Conservation (phyloP, 331 rosid genomes). For the Saraca asoca region DNA sequence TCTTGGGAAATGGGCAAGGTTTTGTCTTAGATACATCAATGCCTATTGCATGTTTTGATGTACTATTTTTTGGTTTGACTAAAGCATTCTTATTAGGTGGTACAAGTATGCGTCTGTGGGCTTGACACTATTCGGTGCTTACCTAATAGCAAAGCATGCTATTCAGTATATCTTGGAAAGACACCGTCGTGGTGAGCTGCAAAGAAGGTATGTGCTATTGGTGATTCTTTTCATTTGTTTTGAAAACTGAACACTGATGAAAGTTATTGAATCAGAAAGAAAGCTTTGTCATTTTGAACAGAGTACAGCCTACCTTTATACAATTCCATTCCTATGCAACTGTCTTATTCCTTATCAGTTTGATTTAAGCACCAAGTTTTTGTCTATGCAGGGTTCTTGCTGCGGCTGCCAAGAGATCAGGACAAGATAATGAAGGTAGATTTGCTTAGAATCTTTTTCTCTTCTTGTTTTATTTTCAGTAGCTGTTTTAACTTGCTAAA, state of each 20-base stretch:
- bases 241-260: slow-evolving; percentile 26
- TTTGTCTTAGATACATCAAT: slow-evolving; percentile 30
- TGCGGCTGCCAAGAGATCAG: slow-evolving; percentile 84
- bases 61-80: slow-evolving; percentile 33
- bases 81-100: slow-evolving; percentile 59
- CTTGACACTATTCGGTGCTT: slow-evolving; percentile 73
- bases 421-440: slow-evolving; percentile 72
- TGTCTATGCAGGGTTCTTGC: slow-evolving; percentile 82
- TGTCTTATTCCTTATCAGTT: slow-evolving; percentile 26
- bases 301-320: slow-evolving; percentile 7
- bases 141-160: slow-evolving; percentile 79
- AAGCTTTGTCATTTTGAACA: slow-evolving; percentile 10
- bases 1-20: slow-evolving; percentile 99
- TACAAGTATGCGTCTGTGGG: slow-evolving; percentile 90
- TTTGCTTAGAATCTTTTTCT: slow-evolving; percentile 21
- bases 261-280: slow-evolving; percentile 15
- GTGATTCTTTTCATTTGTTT: slow-evolving; percentile 30
- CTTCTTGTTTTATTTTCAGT: slow-evolving; percentile 12
- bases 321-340: slow-evolving; percentile 18
- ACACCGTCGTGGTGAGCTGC: slow-evolving; percentile 60
- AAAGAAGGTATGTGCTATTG: slow-evolving; percentile 55
- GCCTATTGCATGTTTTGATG: slow-evolving; percentile 19
- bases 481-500: slow-evolving; percentile 12
- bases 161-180: slow-evolving; percentile 69
- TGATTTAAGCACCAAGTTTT: slow-evolving; percentile 12